Base-by-base conservation (phyloP, 495 filamentous ascomycete species). In the Chaetomium fimeti region DNA sequence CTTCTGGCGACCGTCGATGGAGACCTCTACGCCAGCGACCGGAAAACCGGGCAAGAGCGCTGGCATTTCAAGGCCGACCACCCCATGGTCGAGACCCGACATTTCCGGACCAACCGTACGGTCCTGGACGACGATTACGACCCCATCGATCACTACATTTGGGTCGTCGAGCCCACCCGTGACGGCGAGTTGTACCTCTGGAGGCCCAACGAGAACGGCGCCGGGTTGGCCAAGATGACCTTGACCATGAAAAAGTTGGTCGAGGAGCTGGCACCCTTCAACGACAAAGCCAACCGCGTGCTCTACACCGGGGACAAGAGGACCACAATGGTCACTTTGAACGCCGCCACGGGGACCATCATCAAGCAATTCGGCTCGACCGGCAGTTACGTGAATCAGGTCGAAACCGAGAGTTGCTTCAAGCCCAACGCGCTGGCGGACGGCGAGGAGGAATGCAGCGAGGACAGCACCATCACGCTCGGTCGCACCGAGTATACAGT, bases 1-100 rank as follows among this genome's bases (percentile, higher is more conserved):
- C 89, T 98, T 81, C 81, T 98, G 89, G 92, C 95, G 89, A 98
- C 95, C 84, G 89, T 98, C 82, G 91, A 98, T 82, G 94, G 94
- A 81, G 90, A 89, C 66, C 86, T 98, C 75, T 90, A 96, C 82
- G 94, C 95, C 72, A 86, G 87, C 78, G 92, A 97, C 79, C 84
- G 94, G 68, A 90, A 89, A 74, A 93, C 87, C 63, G 94, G 94
- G 57, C 78, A 87, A 52, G 82, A 86, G 63, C 88, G 84, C 74
- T 98, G 94, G 94, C 87, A 87, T 71, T 81, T 96, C 58, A 87
- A 90, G 76, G 84, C 89, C 54, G 88, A 90, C 68, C 86, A 87
- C 68, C 91, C 94, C 61, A 89, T 95, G 81, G 90, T 98, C 66
- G 89, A 96, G 74, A 97, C 91, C 55, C 87, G 85, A 49, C 93